Conservation (phyloP, 2,329 filamentous ascomycete species). For the Macrophomina pseudophaseolina region DNA sequence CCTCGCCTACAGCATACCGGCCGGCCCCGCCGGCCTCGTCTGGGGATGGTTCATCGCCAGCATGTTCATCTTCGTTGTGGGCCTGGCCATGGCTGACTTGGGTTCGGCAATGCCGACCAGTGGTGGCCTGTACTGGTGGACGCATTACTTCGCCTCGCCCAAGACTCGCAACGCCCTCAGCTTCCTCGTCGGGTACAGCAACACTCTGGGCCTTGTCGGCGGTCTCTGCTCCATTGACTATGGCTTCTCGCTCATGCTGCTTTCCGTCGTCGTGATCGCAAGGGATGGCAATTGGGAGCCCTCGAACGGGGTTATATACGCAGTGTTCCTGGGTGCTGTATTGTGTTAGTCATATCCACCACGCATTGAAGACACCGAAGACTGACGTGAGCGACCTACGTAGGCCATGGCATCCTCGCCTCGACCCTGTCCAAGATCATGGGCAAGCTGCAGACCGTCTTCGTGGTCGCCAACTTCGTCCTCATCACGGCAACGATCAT, state of each 20-base stretch:
- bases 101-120: conserved; percentile 59
- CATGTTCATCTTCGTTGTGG: conserved; percentile 63
- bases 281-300: conserved; percentile 62
- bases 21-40: conserved; percentile 65
- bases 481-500: conserved; percentile 63
- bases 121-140: conserved; percentile 65
- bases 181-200: conserved; percentile 66
- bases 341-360: conserved; percentile 36
- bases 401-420: conserved; percentile 57
- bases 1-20: conserved; percentile 62
- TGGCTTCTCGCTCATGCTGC: conserved; percentile 62
- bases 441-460: conserved; percentile 63
- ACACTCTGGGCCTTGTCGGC: conserved; percentile 65
- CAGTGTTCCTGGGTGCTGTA: conserved; percentile 61
- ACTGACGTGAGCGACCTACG: too few species aligned
- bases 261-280: conserved; percentile 63
- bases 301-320: conserved; percentile 62
- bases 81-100: conserved; percentile 60
- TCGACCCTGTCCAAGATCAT: conserved; percentile 61
- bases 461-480: conserved; percentile 61
- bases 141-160: conserved; percentile 63
- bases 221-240: conserved; percentile 67
- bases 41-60: conserved; percentile 67
- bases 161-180: conserved; percentile 62
- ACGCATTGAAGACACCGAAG: too few species aligned